Base-by-base conservation (phyloP, 352 stramenopile genomes). In the Phytophthora sp. region DNA sequence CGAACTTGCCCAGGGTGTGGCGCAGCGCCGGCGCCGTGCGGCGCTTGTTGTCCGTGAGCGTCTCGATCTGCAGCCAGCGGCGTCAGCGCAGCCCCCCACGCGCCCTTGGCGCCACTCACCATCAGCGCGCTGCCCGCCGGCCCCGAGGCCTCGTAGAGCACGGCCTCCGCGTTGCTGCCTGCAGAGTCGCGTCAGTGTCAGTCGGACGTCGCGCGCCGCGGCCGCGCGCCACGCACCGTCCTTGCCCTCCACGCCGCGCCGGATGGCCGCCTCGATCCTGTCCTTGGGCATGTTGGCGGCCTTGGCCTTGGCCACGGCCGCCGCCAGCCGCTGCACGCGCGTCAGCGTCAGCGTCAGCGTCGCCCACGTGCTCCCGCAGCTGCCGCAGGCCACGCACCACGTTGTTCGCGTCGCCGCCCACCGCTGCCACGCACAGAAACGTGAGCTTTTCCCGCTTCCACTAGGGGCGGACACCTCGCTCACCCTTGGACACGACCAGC, bases 271-370 rank as follows among this genome's bases (percentile, higher is more conserved):
- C 50, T 92, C 86, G 48, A 94, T 94, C 66, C 81, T 86, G 62
- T 94, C 86, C 55, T 91, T 91, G 43, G 83, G 67, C 84, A 92
- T 92, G 65, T 94, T 94, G 30, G 73, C 79, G 3, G 86, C 78
- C 69, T 94, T 94, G 51, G 85, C 85, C 62, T 91, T 88, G 54
- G 74, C 81, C 49, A 91, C 76, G 10, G 72, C 76, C 24, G 82
- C 79, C 35, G 82, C 63, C 31, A 84, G 78, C 37, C 87, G 48
- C 65, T 75, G 34, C 38, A n/a, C n/a, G n/a, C n/a, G 86, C 78
- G 68, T 94, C 92, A 49, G 85, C 85, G 59, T 91, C 87, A 52
- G 74, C 81, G 45, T 90, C 76, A 10, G 72, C 76, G 21, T 79
- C 79, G 31, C 82, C 63, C 31, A 84, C 76, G 35, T 86, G 48